These are phyloP conservation scores for Globisporangium nagaii DNA, from an alignment of 352 stramenopile genomes.

Conservation along the genomic window DNA sequence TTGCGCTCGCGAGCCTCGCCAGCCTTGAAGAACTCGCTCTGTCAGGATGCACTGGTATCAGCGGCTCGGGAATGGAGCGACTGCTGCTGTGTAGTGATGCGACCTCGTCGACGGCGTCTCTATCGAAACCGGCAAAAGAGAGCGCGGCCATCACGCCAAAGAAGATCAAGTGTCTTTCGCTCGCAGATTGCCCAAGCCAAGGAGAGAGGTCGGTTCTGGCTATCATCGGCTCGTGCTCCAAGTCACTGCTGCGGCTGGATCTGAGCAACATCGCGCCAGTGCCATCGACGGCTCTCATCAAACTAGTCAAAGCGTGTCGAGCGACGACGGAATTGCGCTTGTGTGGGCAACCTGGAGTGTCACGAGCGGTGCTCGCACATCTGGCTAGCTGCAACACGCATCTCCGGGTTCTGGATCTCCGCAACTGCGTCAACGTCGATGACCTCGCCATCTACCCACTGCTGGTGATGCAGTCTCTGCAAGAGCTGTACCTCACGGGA, in stretches of 20 bases:
- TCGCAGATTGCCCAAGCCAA: constrained; percentile 22
- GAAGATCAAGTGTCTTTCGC: constrained; percentile 15
- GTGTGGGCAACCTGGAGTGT: constrained; percentile 32
- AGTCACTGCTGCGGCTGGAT: constrained; percentile 23
- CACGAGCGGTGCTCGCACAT: constrained; percentile 33
- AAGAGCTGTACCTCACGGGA: constrained; percentile 40
- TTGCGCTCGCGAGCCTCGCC: constrained; percentile 38
- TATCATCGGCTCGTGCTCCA: constrained; percentile 23
- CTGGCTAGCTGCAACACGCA: constrained; percentile 51
- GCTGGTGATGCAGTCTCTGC: constrained; percentile 48
- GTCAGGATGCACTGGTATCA: constrained; percentile 36
- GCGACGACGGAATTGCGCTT: constrained; percentile 25
- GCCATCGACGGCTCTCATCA: constrained; percentile 19
- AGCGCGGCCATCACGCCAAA: constrained; percentile 7
- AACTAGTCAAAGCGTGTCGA: constrained; percentile 32
- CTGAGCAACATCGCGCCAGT: constrained; percentile 26
- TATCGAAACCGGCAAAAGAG: not conserved
- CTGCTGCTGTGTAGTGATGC: constrained; percentile 37
- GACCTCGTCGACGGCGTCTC: constrained; percentile 8
- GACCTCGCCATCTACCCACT: constrained; percentile 62
- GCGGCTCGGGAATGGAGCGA: constrained; percentile 30
- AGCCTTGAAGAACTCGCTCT: constrained; percentile 54
- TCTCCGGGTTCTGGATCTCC: constrained; percentile 50
- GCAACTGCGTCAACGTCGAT: constrained; percentile 40
- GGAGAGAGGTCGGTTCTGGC: constrained; percentile 29